Evolutionary conservation across 2,329 filamentous ascomycete genomes (phyloP).

Genomic region (Furcasterigmium furcatum): DNA sequence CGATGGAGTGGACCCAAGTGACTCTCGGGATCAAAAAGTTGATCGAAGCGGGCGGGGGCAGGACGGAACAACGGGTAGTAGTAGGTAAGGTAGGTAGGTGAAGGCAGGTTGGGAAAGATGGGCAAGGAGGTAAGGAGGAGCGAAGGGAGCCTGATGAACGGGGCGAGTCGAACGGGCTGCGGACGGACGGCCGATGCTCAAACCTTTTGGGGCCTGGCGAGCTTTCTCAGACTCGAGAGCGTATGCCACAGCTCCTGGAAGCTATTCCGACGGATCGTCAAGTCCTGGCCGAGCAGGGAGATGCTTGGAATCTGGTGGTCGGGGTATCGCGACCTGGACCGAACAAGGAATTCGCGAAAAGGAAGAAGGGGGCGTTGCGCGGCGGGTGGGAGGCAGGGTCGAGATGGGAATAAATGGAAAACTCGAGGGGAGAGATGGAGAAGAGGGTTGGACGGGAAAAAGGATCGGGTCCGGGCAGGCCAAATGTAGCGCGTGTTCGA

Average conservation of each 20-base stretch:
- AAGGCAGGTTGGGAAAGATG: neutral
- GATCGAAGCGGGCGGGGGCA: too few relatives aligned
- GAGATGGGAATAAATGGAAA: neutral
- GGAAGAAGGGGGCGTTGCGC: neutral
- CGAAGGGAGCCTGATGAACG: neutral
- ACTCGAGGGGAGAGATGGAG: neutral
- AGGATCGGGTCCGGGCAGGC: neutral
- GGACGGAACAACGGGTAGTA: constrained; percentile 10
- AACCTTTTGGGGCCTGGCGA: constrained; percentile 30
- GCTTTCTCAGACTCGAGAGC: constrained; percentile 14
- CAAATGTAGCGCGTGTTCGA: constrained; percentile 5
- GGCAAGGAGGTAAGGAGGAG: constrained; percentile 16
- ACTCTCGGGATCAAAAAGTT: too few relatives aligned
- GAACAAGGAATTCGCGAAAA: neutral
- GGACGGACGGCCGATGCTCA: constrained; percentile 30
- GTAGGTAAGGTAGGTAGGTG: constrained; percentile 11
- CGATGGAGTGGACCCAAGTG: neutral
- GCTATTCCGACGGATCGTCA: constrained; percentile 7
- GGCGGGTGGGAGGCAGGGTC: neutral
- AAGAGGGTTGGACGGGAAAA: neutral
- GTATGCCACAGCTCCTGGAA: constrained; percentile 10
- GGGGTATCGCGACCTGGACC: neutral
- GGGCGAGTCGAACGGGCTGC: constrained; percentile 20
- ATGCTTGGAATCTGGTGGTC: too few relatives aligned
- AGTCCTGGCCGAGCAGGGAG: constrained; percentile 3